Evolutionary conservation across 1,284 basidiomycete species (phyloP), one percentile per base, ranked within the genome.

Genomic region (Retiboletus flavoniger): DNA sequence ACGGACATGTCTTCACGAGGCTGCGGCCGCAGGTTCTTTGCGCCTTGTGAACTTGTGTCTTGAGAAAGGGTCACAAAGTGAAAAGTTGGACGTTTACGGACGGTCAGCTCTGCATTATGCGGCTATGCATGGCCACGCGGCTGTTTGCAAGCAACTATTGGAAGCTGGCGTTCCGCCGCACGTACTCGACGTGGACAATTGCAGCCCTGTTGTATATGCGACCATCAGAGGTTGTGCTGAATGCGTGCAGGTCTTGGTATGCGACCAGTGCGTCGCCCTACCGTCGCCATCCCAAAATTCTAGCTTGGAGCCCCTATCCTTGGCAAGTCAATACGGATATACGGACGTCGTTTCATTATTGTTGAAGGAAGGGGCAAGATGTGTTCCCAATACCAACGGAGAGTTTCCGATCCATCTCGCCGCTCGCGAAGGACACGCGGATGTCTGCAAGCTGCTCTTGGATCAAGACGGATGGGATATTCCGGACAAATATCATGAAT

Each of bases 331-430:
- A 63, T 84, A 87, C 46, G 97, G 97, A 0, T 91, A 96, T 67
- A 79, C 90, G 41, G 87, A 93, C 40, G 91, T 98, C 26, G 93
- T 91, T 7, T 64, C 67, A 11, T 71, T 83, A 6, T 71, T 83
- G 4, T 75, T 99, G 7, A 80, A 95, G 16, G 75, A 87, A 61
- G 82, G 89, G 47, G 94, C 93, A 6, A 81, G 81, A 50, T 89
- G 91, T 59, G 67, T 90, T 24, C 82, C 94, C 4, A 98, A 98
- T 68, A 92, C 87, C 47, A 98, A 96, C 60, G 97, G 97, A 16
- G 89, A 98, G 67, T 96, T 91, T 67, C 95, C 97, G 0, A 92
- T 97, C 65, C 96, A 99, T 73, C 83, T 99, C n/a, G 97, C 97
- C 21, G 95, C 95, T n/a, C 85, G 92, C 54, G 91, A 95, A 65